Conservation (phyloP, 768 basidiomycete species). For the Hygrocybe punicea region DNA sequence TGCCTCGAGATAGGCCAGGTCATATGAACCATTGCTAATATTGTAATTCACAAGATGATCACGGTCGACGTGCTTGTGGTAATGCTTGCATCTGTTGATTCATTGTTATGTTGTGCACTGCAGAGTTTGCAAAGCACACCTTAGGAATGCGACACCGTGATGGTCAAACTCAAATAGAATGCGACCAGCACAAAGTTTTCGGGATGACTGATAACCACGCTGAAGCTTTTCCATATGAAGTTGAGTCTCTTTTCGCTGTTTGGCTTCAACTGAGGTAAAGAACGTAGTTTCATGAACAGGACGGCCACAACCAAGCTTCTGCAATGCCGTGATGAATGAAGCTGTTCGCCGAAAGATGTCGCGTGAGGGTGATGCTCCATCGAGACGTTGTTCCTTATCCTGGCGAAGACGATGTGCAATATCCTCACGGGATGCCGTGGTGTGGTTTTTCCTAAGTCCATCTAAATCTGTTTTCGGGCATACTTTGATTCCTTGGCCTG, state of each 20-base stretch:
- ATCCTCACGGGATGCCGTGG: conserved; percentile 10
- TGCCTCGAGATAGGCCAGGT: conserved; percentile 22
- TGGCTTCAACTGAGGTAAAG: not conserved
- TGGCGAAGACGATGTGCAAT: not conserved
- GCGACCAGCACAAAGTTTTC: conserved; percentile 2
- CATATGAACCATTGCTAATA: conserved; percentile 15
- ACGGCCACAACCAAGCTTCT: conserved; percentile 1
- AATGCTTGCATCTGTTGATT: conserved; percentile 6
- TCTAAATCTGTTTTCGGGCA: conserved; percentile 12
- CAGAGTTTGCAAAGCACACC: not conserved
- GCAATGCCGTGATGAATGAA: conserved; percentile 1
- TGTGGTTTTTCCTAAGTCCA: conserved; percentile 7
- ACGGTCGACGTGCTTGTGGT: not conserved
- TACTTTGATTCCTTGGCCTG: conserved; percentile 19
- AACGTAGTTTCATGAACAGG: not conserved
- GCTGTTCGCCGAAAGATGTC: conserved; percentile 3
- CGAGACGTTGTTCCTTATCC: not conserved
- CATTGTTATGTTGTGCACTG: not conserved
- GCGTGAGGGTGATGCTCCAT: not conserved
- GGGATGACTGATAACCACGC: not conserved
- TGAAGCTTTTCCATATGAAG: conserved; percentile 2
- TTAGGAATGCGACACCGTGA: not conserved
- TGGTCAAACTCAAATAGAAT: conserved; percentile 1
- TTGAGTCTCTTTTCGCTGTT: not conserved
- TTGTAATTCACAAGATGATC: not conserved